These are phyloP conservation scores for Pulicaria dysenterica DNA, from an alignment of 129 eudicot species.

Conservation along the genomic window DNA sequence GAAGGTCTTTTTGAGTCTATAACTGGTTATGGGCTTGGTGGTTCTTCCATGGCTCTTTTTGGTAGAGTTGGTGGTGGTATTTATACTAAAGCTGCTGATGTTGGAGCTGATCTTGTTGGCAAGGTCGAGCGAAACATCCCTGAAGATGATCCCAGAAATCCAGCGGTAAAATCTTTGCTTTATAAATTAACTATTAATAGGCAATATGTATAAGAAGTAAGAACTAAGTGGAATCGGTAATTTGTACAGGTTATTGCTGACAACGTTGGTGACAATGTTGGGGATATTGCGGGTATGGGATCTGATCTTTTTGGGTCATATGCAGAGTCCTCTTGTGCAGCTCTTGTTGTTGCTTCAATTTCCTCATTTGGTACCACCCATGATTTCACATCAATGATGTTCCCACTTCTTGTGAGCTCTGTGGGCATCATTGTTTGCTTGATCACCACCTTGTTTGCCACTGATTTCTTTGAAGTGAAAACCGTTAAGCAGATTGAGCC, in stretches of 20 bases:
- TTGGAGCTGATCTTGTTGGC: slow-evolving; percentile 92
- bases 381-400: slow-evolving; percentile 83
- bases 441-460: slow-evolving; percentile 85
- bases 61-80: slow-evolving; percentile 97
- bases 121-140: slow-evolving; percentile 85
- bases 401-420: slow-evolving; percentile 73
- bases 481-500: slow-evolving; percentile 81
- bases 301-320: slow-evolving; percentile 94
- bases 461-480: slow-evolving; percentile 89
- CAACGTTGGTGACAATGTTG: slow-evolving; percentile 94
- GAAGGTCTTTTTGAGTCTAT: slow-evolving; percentile 89
- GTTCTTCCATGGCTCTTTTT: slow-evolving; percentile 93
- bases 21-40: slow-evolving; percentile 96
- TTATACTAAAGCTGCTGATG: slow-evolving; percentile 90
- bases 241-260: slow-evolving; percentile 84
- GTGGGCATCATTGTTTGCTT: slow-evolving; percentile 75
- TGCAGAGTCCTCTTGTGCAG: slow-evolving; percentile 90
- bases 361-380: slow-evolving; percentile 82
- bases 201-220: not conserved
- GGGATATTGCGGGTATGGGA: slow-evolving; percentile 98
- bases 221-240: not conserved
- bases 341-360: slow-evolving; percentile 91
- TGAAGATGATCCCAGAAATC: slow-evolving; percentile 90
- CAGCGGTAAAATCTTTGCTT: slow-evolving; percentile 55
- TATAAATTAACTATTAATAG: no score